Evolutionary conservation across 2,329 filamentous ascomycete species (phyloP).

Genomic region (Fusarium euwallaceae): DNA sequence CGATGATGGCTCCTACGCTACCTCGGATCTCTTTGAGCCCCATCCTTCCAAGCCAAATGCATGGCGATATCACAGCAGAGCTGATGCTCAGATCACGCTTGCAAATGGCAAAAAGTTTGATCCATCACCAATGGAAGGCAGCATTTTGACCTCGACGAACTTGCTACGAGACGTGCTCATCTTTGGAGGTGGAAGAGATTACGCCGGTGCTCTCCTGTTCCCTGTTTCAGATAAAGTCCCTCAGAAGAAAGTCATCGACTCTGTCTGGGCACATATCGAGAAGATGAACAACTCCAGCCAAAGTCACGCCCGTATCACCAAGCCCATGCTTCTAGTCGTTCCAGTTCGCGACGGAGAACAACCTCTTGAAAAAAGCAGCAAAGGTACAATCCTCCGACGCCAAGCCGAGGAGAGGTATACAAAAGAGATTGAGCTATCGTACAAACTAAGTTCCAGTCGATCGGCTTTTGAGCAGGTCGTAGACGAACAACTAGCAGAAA

Average conservation of each 20-base stretch:
- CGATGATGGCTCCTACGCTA: constrained; percentile 71
- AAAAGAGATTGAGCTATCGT: constrained; percentile 60
- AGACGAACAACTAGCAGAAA: constrained; percentile 52
- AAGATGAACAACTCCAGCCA: constrained; percentile 63
- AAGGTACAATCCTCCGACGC: constrained; percentile 69
- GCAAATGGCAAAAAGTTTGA: constrained; percentile 79
- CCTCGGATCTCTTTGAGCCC: constrained; percentile 71
- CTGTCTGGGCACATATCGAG: constrained; percentile 59
- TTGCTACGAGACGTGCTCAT: constrained; percentile 68
- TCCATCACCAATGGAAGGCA: constrained; percentile 70
- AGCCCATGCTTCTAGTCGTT: constrained; percentile 64
- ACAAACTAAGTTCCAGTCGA: constrained; percentile 44
- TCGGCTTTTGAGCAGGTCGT: constrained; percentile 30
- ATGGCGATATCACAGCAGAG: constrained; percentile 73
- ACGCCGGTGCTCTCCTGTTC: constrained; percentile 70
- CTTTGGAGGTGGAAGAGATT: constrained; percentile 70
- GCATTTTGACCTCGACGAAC: constrained; percentile 59
- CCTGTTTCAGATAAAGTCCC: constrained; percentile 48
- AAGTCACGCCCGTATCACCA: constrained; percentile 63
- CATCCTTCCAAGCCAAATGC: constrained; percentile 65
- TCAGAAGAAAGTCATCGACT: constrained; percentile 54
- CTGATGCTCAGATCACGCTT: constrained; percentile 72
- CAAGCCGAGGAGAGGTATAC: constrained; percentile 64
- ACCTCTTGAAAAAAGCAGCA: constrained; percentile 70
- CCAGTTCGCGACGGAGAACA: constrained; percentile 30